Evolutionary conservation across 108 stramenopile species (phyloP), one percentile per base, ranked within the genome.

Genomic region (Licmophora abbreviata): DNA sequence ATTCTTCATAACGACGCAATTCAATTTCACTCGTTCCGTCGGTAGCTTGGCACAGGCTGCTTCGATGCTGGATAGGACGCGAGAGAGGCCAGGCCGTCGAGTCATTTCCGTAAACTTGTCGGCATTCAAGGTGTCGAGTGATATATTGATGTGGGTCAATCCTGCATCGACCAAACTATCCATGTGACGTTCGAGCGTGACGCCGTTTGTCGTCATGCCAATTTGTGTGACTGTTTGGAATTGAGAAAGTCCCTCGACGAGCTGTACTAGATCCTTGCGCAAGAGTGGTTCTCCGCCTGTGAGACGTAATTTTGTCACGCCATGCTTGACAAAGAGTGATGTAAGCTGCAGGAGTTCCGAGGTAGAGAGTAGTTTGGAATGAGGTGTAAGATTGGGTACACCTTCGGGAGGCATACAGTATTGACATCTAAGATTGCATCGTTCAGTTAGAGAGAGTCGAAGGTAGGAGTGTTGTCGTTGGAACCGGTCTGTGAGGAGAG

Each of bases 341-440:
- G 81, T 89, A 18, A 97, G 50, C 35, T 74, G 68, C 51, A 88
- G 33, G 31, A 97, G 81, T 69, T 99, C 98, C 15, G 77, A 64
- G 18, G 73, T 68, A 28, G 62, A 77, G 18, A 99, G 63, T 51
- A 99, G 62, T 30, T 86, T 64, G 8, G 40, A 28, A 21, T 69
- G 54, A 14, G 87, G 45, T 3, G 79, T 82, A 30, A 79, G 74
- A 25, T 80, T 50, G 22, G 85, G 79, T 7, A 97, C 93, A 31
- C 97, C 98, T 23, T 97, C 85, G 38, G 75, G 84, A 3, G 99
- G 99, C 99, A 99, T 99, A 74, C 99, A 99, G 54, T 99, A 99
- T 30, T 61, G 65, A 68, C 99, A 99, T 18, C 97, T 71, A 35
- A 99, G 67, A 56, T 98, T 98, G 74, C 95, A 98, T 33, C 93